These are phyloP conservation scores for Cryptococcus wingfieldii DNA, from an alignment of 1,284 basidiomycete genomes.

Conservation along the genomic window DNA sequence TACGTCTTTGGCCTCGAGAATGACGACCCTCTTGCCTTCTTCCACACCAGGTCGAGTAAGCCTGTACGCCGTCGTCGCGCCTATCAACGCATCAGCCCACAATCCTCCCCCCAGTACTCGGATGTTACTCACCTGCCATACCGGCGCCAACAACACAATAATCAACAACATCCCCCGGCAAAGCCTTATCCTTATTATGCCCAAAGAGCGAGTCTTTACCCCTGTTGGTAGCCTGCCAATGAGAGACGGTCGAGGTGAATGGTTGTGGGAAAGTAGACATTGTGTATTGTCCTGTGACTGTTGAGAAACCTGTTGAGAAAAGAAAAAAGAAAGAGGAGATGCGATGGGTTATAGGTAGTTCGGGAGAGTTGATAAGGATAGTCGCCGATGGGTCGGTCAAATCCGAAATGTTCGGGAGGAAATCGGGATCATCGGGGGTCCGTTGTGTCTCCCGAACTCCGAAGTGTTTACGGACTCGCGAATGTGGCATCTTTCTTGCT, in stretches of 20 bases:
- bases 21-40: slow-evolving; percentile 22
- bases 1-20: slow-evolving; percentile 38
- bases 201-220: slow-evolving; percentile 23
- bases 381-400: too few relatives aligned
- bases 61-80: slow-evolving; percentile 29
- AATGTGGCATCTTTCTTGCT: too few relatives aligned
- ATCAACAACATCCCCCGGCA: slow-evolving; percentile 21
- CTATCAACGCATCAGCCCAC: slow-evolving; percentile 1
- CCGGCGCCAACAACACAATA: slow-evolving; percentile 27
- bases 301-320: too few relatives aligned
- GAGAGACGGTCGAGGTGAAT: slow-evolving; percentile 30
- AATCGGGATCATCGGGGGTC: too few relatives aligned
- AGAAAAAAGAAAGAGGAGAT: too few relatives aligned
- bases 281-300: not conserved
- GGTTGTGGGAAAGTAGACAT: slow-evolving; percentile 23
- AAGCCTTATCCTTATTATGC: slow-evolving; percentile 13
- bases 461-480: too few relatives aligned
- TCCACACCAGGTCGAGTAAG: slow-evolving; percentile 28
- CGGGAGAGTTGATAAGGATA: too few relatives aligned
- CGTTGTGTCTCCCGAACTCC: too few relatives aligned
- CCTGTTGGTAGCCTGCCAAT: slow-evolving; percentile 36
- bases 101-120: not conserved
- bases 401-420: too few relatives aligned
- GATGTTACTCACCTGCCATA: slow-evolving; percentile 11
- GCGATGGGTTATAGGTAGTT: too few relatives aligned